Conservation (phyloP, 2,329 filamentous ascomycete genomes). For the Nothophoma quercina region DNA sequence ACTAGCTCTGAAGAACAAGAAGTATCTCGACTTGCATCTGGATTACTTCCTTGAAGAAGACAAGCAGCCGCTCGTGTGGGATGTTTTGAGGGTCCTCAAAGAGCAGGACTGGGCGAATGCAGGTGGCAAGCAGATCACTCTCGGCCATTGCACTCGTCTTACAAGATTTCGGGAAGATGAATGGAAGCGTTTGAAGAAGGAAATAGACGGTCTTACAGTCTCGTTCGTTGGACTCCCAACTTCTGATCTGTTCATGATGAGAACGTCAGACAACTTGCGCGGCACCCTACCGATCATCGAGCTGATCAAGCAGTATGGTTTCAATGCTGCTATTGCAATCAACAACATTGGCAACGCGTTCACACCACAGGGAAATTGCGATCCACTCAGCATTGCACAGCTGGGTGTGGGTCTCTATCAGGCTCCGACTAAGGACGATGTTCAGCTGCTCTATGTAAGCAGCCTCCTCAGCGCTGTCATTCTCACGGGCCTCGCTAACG, state of each 20-base stretch:
- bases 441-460: constrained; percentile 65
- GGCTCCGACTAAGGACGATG: constrained; percentile 66
- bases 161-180: constrained; percentile 62
- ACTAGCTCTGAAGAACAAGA: constrained; percentile 57
- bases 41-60: constrained; percentile 70
- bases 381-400: constrained; percentile 69
- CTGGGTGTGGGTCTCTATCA: constrained; percentile 56
- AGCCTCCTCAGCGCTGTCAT: constrained; percentile 9
- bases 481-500: constrained; percentile 21
- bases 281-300: constrained; percentile 69
- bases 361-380: constrained; percentile 72
- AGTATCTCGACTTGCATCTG: constrained; percentile 74
- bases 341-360: constrained; percentile 81
- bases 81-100: constrained; percentile 62
- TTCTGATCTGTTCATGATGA: constrained; percentile 77
- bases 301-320: constrained; percentile 65
- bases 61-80: constrained; percentile 61
- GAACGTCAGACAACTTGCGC: constrained; percentile 56
- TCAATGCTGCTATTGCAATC: constrained; percentile 69
- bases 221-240: constrained; percentile 74
- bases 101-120: constrained; percentile 57
- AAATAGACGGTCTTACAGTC: constrained; percentile 64
- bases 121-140: constrained; percentile 45
- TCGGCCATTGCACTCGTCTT: constrained; percentile 74
- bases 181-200: constrained; percentile 58